These are phyloP conservation scores for Chytriomyces hyalinus DNA, from an alignment of 192 early-diverging fungal genomes.

Conservation along the genomic window DNA sequence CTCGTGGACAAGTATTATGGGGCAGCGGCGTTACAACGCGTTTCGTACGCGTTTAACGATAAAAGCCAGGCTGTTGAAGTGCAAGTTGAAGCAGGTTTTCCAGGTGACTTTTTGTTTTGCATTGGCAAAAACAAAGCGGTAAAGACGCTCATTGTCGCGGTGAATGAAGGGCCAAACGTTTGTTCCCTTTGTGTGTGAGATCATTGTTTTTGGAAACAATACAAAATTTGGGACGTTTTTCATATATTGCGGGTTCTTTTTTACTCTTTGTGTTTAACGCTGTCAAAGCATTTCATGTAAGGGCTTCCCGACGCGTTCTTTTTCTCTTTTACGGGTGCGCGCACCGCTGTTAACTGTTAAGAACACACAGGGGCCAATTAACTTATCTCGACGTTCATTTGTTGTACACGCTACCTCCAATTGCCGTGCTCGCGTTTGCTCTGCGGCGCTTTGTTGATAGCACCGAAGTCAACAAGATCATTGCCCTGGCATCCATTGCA, in stretches of 20 bases:
- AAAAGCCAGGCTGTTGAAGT: neutral
- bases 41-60: slow-evolving; percentile 4
- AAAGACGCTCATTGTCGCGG: too few species aligned
- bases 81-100: neutral
- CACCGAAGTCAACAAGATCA: slow-evolving; percentile 24
- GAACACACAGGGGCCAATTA: slow-evolving; percentile 24
- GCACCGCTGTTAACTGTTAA: neutral
- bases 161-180: too few species aligned
- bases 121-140: too few species aligned
- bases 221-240: too few species aligned
- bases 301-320: neutral
- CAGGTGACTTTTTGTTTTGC: neutral
- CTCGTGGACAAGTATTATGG: slow-evolving; percentile 17
- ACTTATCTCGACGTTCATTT: slow-evolving; percentile 62
- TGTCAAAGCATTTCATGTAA: too few species aligned
- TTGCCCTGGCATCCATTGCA: slow-evolving; percentile 35
- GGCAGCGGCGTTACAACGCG: neutral
- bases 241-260: too few species aligned
- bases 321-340: neutral
- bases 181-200: too few species aligned
- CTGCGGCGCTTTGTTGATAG: slow-evolving; percentile 40
- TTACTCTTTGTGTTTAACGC: too few species aligned
- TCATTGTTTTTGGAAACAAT: too few species aligned
- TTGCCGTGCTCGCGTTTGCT: slow-evolving; percentile 34
- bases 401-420: slow-evolving; percentile 54